A percentile compares a stretch with the other conserved stretches of the same genome.
These are phyloP conservation scores for Neurospora sp. DNA, from an alignment of 495 filamentous ascomycete species.

Conservation along the genomic window DNA sequence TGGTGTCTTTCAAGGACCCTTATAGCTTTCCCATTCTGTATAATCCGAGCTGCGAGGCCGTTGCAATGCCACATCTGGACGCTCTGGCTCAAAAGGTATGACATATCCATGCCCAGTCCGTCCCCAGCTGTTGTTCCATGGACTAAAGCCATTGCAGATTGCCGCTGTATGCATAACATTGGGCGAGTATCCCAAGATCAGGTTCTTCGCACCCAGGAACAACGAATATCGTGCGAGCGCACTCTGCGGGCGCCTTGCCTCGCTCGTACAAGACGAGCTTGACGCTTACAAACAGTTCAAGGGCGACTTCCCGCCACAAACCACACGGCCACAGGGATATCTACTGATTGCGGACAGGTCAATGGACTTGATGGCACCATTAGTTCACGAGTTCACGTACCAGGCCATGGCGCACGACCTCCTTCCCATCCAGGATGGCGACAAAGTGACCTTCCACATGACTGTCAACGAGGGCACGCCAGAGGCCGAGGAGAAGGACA, in stretches of 20 bases:
- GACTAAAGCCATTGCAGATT: conserved; percentile 47
- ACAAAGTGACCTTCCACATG: conserved; percentile 79
- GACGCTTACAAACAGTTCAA: conserved; percentile 77
- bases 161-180: conserved; percentile 73
- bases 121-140: not conserved
- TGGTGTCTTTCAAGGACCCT: conserved; percentile 86
- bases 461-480: conserved; percentile 56
- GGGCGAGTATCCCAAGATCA: conserved; percentile 81
- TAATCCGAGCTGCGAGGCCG: conserved; percentile 78
- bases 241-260: conserved; percentile 74
- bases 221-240: conserved; percentile 78
- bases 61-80: conserved; percentile 72
- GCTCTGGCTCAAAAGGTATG: conserved; percentile 77
- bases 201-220: conserved; percentile 72
- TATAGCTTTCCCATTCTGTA: conserved; percentile 90
- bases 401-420: conserved; percentile 96
- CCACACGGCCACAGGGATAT: conserved; percentile 70
- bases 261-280: conserved; percentile 84
- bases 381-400: conserved; percentile 95
- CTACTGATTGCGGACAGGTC: conserved; percentile 83
- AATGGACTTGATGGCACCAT: conserved; percentile 78
- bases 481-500: conserved; percentile 70
- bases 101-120: not conserved
- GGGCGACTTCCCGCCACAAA: conserved; percentile 70
- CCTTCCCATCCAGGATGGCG: conserved; percentile 73